phyloP scores from a whole-genome alignment of 805 yeast genomes.

The Clavispora fructus region DNA sequence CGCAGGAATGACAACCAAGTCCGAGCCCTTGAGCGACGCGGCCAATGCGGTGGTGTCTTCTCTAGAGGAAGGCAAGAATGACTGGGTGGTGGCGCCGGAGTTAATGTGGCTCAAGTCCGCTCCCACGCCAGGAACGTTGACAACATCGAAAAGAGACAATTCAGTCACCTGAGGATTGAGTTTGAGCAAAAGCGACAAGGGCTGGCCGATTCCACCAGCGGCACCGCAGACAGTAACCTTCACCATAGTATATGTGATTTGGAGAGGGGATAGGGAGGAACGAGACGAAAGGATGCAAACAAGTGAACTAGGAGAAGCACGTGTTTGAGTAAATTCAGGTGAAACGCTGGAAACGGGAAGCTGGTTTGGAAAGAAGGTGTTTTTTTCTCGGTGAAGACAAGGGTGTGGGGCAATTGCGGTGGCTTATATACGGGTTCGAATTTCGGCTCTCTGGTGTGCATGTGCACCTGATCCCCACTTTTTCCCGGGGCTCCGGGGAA shows the following conservation, averaged over 20 bases:
- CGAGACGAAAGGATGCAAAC: too few species aligned
- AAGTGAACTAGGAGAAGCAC: background rate
- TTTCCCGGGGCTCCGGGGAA: background rate
- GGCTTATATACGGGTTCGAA: background rate
- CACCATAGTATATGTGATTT: constrained; percentile 24
- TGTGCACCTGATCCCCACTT: background rate
- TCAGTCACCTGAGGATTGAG: constrained; percentile 57
- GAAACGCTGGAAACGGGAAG: background rate
- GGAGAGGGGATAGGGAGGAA: background rate
- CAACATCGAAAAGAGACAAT: constrained; percentile 79
- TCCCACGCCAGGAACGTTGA: constrained; percentile 79
- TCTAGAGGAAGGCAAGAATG: constrained; percentile 54
- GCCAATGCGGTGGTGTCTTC: constrained; percentile 44
- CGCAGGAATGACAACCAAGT: constrained; percentile 64
- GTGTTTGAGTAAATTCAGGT: background rate
- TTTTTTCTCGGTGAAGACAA: background rate
- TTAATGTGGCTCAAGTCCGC: constrained; percentile 83
- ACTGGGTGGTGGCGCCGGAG: constrained; percentile 55
- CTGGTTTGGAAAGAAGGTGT: background rate
- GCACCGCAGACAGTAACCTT: constrained; percentile 89
- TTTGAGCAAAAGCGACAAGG: constrained; percentile 76
- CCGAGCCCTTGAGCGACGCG: constrained; percentile 40
- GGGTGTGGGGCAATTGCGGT: background rate
- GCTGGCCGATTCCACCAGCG: constrained; percentile 94
- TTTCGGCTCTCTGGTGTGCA: background rate